Evolutionary conservation across 164 flowering plant species (phyloP), one percentile per base, ranked within the genome.

Genomic region (Berberis vulgaris): DNA sequence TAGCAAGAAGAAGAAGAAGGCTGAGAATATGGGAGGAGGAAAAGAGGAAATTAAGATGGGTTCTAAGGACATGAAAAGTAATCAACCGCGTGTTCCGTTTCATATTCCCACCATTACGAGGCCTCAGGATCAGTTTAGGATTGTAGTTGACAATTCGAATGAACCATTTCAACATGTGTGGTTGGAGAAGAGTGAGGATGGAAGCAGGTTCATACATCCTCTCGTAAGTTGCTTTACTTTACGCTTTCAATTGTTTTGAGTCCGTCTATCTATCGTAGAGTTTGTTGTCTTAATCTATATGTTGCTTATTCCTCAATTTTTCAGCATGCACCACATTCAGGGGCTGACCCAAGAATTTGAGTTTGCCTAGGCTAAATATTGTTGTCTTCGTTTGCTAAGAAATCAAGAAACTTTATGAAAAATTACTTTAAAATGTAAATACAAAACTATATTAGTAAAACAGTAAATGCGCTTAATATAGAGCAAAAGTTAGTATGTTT

Each of bases 81-180:
- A 66, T 49, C 84, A 83, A 72, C 72, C 86, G 1, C 81, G 80
- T 49, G 82, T 95, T 38, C 96, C 97, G 3, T 95, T 91, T 69
- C 99, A 95, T 74, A 76, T 88, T 61, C 85, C 96, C 0, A 72
- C 86, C 1, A 89, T 94, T 61, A 76, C 72, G 46, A 79, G 78
- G 70, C 96, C 99, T 3, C 99, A 95, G 59, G 84, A 86, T 40
- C 84, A 81, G 80, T 86, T 69, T 62, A 81, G 74, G 49, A 91
- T 95, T 7, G 42, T 85, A 65, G 96, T 88, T 65, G 82, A 95
- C 62, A 95, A 95, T 74, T 54, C 80, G 5, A 95, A 95, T 65
- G 78, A 79, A 78, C 95, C 94, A 0, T 91, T 86, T 71, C 80
- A 89, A 65, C 99, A 95, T 75, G 96, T 91, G 50, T 89, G 94